A percentile compares a stretch with the other conserved stretches of the same genome.
These are phyloP conservation scores for Tolypocladium album DNA, from an alignment of 2,329 filamentous ascomycete species.

Conservation along the genomic window DNA sequence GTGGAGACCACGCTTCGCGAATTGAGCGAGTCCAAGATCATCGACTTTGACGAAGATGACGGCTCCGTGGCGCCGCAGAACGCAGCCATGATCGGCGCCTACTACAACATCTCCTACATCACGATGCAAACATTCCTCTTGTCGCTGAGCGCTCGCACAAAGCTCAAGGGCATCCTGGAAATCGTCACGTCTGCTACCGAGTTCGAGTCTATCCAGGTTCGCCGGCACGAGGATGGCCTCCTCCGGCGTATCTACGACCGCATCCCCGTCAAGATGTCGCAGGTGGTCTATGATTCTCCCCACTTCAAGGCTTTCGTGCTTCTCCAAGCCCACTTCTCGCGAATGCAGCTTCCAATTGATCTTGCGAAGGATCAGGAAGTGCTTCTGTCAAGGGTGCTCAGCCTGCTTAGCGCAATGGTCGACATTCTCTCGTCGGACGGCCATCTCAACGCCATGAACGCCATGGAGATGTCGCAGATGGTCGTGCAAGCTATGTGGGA, in stretches of 20 bases:
- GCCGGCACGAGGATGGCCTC: constrained; percentile 81
- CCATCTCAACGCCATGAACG: constrained; percentile 92
- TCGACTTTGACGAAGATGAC: constrained; percentile 91
- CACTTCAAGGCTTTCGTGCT: constrained; percentile 99
- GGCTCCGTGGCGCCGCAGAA: constrained; percentile 84
- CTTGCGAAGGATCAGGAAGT: constrained; percentile 91
- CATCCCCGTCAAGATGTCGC: constrained; percentile 87
- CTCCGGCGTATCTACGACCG: constrained; percentile 89
- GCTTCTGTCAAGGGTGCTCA: constrained; percentile 74
- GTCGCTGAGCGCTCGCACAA: constrained; percentile 78
- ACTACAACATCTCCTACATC: constrained; percentile 98
- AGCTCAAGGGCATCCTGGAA: constrained; percentile 93
- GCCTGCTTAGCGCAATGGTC: constrained; percentile 81
- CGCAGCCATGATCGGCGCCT: constrained; percentile 93
- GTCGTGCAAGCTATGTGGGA: constrained; percentile 99
- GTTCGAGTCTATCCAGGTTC: constrained; percentile 90
- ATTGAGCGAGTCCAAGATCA: constrained; percentile 83
- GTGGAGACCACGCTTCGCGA: constrained; percentile 91
- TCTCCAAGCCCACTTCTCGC: constrained; percentile 91
- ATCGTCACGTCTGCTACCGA: constrained; percentile 95
- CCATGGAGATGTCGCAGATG: constrained; percentile 99
- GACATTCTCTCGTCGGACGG: constrained; percentile 94
- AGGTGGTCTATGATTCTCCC: constrained; percentile 79
- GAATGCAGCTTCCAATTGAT: constrained; percentile 93
- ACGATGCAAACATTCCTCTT: constrained; percentile 98